Base-by-base conservation (phyloP, 2,329 filamentous ascomycete species). In the Scytalidium sp. region DNA sequence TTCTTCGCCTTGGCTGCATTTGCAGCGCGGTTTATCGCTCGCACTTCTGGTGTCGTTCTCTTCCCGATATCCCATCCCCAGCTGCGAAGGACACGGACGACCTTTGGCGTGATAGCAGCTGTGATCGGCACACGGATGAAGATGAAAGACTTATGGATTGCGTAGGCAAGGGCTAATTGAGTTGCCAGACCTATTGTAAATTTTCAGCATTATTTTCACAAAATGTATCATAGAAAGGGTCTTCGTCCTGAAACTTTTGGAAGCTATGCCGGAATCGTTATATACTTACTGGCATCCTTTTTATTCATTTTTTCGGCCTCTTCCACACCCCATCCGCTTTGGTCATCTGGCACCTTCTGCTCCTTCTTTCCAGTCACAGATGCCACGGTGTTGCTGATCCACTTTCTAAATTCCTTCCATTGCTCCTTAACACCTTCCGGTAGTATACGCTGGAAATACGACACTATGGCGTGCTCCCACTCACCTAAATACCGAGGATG, bases 61-160 rank as follows among this genome's bases (percentile, higher is more conserved):
- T 90, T 96, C 45, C 93, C 93, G 64, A 99, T 94, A 65, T 97
- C 84, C 86, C 90, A 97, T 4, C 94, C 94, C 90, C 93, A 96
- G 11, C 83, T 79, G 56, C 93, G 78, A 22, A 99, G 75, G 11
- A 84, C 81, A 70, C 90, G 95, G 62, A 97, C 94, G n/a, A 97
- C 85, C 70, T 95, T 97, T 1, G 94, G 94, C 8, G 90, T 91
- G 27, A 97, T 78, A 2, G 91, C 93, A 11, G 90, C 91, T 1
- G 94, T 94, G 56, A 97, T 72, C 8, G 94, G 94, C 9, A 99
- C 90, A n/a, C 94, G 83, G 57, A 97, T 70, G 69, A 99, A 96
- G 63, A 99, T 97, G 69, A 97, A 90, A 60, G 88, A 95, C 74
- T 99, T 99, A 77, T 99, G 94, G 51, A 99, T 90, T 22, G 93